Conservation (phyloP, 2,329 filamentous ascomycete genomes). For the Dendrostoma leiphaemia region DNA sequence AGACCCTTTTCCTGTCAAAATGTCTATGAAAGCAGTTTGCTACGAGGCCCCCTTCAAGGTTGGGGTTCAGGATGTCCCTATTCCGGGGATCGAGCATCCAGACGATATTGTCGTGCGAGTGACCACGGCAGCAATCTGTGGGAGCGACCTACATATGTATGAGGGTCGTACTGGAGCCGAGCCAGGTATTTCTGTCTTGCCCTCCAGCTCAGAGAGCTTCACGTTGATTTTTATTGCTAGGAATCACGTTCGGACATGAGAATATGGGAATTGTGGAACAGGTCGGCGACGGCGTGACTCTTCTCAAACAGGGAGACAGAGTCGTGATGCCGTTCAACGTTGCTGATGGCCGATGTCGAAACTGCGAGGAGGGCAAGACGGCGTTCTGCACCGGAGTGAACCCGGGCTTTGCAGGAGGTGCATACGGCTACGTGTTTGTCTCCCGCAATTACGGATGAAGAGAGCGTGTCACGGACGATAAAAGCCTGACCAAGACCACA, state of each 20-base stretch:
- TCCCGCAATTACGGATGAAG: not conserved
- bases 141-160: conserved; percentile 33
- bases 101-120: conserved; percentile 35
- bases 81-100: conserved; percentile 10
- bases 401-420: conserved; percentile 35
- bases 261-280: conserved; percentile 60
- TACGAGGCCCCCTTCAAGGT: conserved; percentile 12
- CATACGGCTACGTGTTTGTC: conserved; percentile 27
- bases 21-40: conserved; percentile 11
- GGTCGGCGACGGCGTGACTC: conserved; percentile 55
- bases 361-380: conserved; percentile 63
- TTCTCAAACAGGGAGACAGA: conserved; percentile 61
- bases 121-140: conserved; percentile 34
- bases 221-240: not conserved
- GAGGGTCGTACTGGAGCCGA: conserved; percentile 24
- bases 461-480: conserved; percentile 31
- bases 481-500: no score
- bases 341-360: conserved; percentile 60
- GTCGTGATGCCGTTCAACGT: conserved; percentile 67
- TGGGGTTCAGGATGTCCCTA: conserved; percentile 9
- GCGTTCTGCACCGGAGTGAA: conserved; percentile 61
- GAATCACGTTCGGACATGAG: conserved; percentile 43
- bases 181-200: conserved; percentile 21
- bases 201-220: not conserved
- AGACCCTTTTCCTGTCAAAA: no score